phyloP scores from a whole-genome alignment of 176 grass and related monocot genomes.

The Triticum urartu region DNA sequence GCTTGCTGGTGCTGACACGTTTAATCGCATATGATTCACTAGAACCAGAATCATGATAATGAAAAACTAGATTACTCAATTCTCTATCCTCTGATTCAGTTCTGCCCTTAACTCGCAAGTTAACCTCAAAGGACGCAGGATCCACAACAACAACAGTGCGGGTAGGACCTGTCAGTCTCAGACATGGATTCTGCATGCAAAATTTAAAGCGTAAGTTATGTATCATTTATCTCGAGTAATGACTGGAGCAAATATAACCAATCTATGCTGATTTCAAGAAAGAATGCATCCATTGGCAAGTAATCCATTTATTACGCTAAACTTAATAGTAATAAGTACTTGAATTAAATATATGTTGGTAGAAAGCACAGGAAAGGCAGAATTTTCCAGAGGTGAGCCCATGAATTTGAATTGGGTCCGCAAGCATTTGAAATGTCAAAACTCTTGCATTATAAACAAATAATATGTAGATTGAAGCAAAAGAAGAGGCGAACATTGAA shows the following conservation, averaged over 20 bases:
- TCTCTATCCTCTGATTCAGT: constrained; percentile 8
- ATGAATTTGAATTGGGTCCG: neutral
- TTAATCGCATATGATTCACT: neutral
- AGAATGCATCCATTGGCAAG: neutral
- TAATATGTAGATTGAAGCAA: neutral
- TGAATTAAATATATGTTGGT: neutral
- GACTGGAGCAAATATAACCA: neutral
- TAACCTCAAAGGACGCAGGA: neutral
- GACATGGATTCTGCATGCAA: constrained; percentile 17
- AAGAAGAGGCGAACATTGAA: constrained; percentile 1
- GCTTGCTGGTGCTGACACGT: neutral
- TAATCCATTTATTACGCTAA: neutral
- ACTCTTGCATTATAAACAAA: neutral
- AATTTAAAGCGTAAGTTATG: neutral
- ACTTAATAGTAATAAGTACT: neutral
- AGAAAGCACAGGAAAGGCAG: neutral
- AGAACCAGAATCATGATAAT: neutral
- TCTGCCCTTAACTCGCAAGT: neutral
- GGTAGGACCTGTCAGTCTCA: constrained; percentile 22
- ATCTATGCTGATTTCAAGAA: neutral
- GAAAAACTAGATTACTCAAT: neutral
- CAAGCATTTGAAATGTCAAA: neutral
- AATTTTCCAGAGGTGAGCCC: neutral
- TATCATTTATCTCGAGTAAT: neutral
- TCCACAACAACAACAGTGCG: neutral